Conservation (phyloP, 331 rosid species). For the Phaseolus coccineus region DNA sequence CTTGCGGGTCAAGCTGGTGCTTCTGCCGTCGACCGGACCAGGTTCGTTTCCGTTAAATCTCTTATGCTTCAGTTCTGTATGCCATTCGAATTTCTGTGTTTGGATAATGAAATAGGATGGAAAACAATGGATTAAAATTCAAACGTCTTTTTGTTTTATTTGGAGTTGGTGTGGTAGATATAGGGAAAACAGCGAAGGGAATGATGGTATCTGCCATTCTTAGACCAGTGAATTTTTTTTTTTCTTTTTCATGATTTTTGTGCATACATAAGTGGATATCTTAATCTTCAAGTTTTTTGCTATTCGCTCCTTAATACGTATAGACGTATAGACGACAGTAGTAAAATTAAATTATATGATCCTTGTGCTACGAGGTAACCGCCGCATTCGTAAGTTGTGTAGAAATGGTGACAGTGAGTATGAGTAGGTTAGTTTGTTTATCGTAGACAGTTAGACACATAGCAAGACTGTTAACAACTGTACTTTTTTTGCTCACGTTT, state of each 20-base stretch:
- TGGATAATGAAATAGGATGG: background rate
- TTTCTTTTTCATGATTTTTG: background rate
- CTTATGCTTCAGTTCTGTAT: conserved; percentile 1
- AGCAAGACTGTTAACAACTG: background rate
- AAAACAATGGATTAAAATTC: conserved; percentile 6
- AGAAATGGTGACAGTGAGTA: background rate
- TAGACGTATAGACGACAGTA: background rate
- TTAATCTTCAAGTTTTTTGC: conserved; percentile 9
- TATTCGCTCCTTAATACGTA: background rate
- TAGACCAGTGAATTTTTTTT: background rate
- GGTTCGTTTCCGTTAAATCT: conserved; percentile 50
- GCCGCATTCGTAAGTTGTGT: background rate
- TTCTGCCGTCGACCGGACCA: conserved; percentile 85
- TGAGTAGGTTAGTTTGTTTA: background rate
- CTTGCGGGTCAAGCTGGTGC: conserved; percentile 98
- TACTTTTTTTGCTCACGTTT: background rate
- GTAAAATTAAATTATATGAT: background rate
- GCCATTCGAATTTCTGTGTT: background rate
- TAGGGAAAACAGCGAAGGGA: background rate
- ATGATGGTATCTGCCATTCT: background rate
- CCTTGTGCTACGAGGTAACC: background rate
- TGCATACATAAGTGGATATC: conserved; percentile 6
- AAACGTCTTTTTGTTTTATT: background rate
- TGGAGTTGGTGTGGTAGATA: background rate
- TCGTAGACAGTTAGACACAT: background rate